These are phyloP conservation scores for Globisporangium nodosum DNA, from an alignment of 352 stramenopile species.

Conservation along the genomic window DNA sequence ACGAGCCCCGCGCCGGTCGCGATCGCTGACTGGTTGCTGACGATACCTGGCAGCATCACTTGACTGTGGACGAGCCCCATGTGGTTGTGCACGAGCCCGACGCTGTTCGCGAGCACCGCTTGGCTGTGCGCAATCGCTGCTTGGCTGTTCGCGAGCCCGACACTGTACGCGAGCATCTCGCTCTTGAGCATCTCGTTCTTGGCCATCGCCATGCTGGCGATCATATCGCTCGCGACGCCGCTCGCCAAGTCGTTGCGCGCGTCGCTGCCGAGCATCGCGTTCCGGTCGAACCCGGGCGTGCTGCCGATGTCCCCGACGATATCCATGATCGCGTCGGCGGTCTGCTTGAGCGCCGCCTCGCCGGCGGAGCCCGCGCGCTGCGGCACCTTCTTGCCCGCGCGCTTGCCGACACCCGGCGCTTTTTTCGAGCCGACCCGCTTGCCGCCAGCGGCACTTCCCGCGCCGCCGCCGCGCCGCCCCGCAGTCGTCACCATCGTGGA, in stretches of 20 bases:
- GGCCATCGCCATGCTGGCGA: conserved; percentile 1
- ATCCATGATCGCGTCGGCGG: neutral
- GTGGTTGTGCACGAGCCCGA: neutral
- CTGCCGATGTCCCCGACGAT: neutral
- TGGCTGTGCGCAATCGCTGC: neutral
- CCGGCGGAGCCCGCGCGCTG: neutral
- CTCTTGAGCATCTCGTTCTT: conserved; percentile 1
- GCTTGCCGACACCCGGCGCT: conserved; percentile 2
- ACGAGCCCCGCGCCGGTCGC: neutral
- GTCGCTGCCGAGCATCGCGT: neutral
- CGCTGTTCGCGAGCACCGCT: neutral
- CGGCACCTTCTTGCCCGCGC: conserved; percentile 4
- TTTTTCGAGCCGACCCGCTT: neutral
- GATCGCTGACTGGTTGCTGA: neutral
- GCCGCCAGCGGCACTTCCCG: neutral
- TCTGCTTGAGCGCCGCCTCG: neutral
- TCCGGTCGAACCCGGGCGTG: neutral
- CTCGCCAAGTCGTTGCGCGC: neutral
- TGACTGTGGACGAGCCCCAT: neutral
- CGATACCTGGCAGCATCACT: neutral
- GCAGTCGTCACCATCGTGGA: neutral
- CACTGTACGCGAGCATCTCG: neutral
- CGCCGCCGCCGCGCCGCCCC: neutral
- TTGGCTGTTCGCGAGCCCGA: neutral
- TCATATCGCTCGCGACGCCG: neutral